Percentiles rank a stretch among this genome's conserved stretches.
Evolutionary conservation across 2,329 filamentous ascomycete species (phyloP).

Genomic region (Fusarium liriodendri): DNA sequence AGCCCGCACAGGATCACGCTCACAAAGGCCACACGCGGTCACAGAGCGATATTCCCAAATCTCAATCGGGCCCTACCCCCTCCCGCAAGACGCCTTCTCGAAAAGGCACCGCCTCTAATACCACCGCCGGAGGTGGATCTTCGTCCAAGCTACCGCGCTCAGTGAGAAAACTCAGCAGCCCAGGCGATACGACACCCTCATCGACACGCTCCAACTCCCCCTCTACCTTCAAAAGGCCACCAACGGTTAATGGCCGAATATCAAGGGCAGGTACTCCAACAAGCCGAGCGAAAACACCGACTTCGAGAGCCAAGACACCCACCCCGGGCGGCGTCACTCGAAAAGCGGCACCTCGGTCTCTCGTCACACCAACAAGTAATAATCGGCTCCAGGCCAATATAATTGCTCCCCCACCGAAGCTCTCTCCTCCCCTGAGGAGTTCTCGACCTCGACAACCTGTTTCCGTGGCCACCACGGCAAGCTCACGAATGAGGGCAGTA

Average conservation of each 20-base stretch:
- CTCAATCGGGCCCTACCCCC: conserved; percentile 46
- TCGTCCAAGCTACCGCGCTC: conserved; percentile 61
- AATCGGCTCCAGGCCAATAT: conserved; percentile 79
- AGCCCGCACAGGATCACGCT: conserved; percentile 35
- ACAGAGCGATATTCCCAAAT: conserved; percentile 69
- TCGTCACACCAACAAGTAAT: conserved; percentile 63
- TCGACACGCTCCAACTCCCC: conserved; percentile 70
- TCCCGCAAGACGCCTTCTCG: conserved; percentile 48
- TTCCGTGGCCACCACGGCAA: conserved; percentile 77
- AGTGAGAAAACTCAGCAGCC: conserved; percentile 56
- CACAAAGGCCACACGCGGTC: conserved; percentile 59
- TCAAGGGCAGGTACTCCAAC: conserved; percentile 52
- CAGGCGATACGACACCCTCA: conserved; percentile 60
- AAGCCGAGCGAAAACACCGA: conserved; percentile 54
- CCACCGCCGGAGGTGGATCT: conserved; percentile 38
- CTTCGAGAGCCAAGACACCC: conserved; percentile 57
- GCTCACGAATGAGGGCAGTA: conserved; percentile 73
- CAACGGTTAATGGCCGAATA: conserved; percentile 52
- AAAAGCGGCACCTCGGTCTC: conserved; percentile 55
- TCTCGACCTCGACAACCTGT: conserved; percentile 85
- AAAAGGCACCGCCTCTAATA: conserved; percentile 40
- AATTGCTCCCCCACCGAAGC: conserved; percentile 74
- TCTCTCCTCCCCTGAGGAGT: conserved; percentile 83
- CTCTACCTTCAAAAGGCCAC: conserved; percentile 56
- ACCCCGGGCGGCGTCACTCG: conserved; percentile 49